Evolutionary conservation across 2,329 filamentous ascomycete genomes (phyloP), one percentile per base, ranked within the genome.

Genomic region (Neocucurbitaria cava): DNA sequence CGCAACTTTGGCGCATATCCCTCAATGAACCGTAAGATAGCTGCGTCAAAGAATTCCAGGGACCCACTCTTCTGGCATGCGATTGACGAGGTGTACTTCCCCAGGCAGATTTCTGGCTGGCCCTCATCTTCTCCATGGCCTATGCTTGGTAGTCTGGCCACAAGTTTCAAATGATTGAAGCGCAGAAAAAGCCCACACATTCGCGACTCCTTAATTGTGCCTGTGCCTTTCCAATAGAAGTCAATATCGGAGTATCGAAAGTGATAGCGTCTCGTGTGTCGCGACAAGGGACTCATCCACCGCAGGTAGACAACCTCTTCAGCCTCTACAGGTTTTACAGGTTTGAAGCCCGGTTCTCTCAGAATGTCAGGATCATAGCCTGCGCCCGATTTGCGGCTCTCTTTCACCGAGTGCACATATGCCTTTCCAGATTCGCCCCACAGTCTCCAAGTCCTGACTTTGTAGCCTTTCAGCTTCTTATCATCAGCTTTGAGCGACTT

Each of bases 171-270:
- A 46, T 75, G 71, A 28, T 66, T 69, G 49, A 62, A 73, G 1
- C 59, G 54, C 3, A 71, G 35, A 8, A 61, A 61, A 5, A 49
- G 44, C 0, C 71, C 72, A 43, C 64, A 72, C 4, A 28, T 52
- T 1, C 65, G 46, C 3, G 46, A 38, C 44, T 71, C 68, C 21
- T 56, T 59, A 10, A 70, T 66, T 3, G 63, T 69, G 15, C 64
- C 59, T 3, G 73, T 75, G 5, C 71, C 71, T 46, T 73, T 75
- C 73, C 72, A 76, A 46, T 59, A 66, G 47, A 75, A 75, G 13
- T 73, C 68, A 3, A 75, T 49, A 7, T 59, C 65, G 0, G 6
- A 31, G 45, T 65, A 73, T 0, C 43, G 35, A 43, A 75, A 75
- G 6, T 65, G 54, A 43, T 75, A 74, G 8, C 55, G 41, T 26